These are phyloP conservation scores for Passalora sequoiae DNA, from an alignment of 2,329 filamentous ascomycete species.

Conservation along the genomic window DNA sequence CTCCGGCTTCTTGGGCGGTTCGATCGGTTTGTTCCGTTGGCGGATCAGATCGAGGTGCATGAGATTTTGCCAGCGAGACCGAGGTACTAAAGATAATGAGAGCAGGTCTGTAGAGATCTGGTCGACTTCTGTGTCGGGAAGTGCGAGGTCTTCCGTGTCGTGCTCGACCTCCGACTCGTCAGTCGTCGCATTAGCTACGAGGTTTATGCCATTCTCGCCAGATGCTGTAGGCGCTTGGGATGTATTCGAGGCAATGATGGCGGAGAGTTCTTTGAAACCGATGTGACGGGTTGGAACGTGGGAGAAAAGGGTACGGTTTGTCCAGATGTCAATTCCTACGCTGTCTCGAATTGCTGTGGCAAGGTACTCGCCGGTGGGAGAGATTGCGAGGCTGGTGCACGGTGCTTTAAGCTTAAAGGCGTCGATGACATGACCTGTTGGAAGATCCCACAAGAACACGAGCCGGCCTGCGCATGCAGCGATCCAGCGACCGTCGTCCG, in stretches of 20 bases:
- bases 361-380: slow-evolving; percentile 85
- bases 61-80: slow-evolving; percentile 88
- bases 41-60: slow-evolving; percentile 86
- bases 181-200: slow-evolving; percentile 72
- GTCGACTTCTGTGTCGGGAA: slow-evolving; percentile 43
- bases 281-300: slow-evolving; percentile 84
- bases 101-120: slow-evolving; percentile 70
- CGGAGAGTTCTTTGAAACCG: slow-evolving; percentile 65
- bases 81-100: slow-evolving; percentile 83
- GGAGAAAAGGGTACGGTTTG: slow-evolving; percentile 84
- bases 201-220: slow-evolving; percentile 70
- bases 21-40: slow-evolving; percentile 87
- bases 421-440: slow-evolving; percentile 92
- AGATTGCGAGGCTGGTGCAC: slow-evolving; percentile 83
- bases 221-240: slow-evolving; percentile 61
- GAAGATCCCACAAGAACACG: slow-evolving; percentile 85
- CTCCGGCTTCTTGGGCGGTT: slow-evolving; percentile 84
- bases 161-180: slow-evolving; percentile 47
- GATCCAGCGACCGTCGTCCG: slow-evolving; percentile 88
- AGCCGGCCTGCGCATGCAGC: slow-evolving; percentile 79
- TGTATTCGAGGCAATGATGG: slow-evolving; percentile 43
- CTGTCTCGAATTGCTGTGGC: slow-evolving; percentile 78
- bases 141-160: slow-evolving; percentile 49
- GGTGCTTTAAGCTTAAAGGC: slow-evolving; percentile 73
- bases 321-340: slow-evolving; percentile 92